A percentile compares a stretch with the other conserved stretches of the same genome.
These are phyloP conservation scores for Rozella allomycis DNA, from an alignment of 371 early-diverging fungal species.

Conservation along the genomic window DNA sequence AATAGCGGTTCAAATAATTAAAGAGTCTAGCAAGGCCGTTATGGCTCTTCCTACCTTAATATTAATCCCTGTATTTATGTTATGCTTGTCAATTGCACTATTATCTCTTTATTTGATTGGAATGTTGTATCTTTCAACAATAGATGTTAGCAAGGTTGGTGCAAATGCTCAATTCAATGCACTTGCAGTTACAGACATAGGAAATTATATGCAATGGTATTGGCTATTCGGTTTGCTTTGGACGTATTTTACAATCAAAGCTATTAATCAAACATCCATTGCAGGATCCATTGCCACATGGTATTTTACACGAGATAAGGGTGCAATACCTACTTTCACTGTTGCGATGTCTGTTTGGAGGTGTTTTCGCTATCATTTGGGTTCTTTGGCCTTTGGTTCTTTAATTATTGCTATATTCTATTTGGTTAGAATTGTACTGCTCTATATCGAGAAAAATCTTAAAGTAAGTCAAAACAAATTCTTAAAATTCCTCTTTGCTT, in stretches of 20 bases:
- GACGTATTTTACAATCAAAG: slow-evolving; percentile 2
- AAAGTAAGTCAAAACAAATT: slow-evolving; percentile 5
- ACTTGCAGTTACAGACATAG: neutral
- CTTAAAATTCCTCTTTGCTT: slow-evolving; percentile 11
- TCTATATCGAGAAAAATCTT: slow-evolving; percentile 5
- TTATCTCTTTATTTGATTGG: slow-evolving; percentile 2
- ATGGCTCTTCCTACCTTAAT: slow-evolving; percentile 5
- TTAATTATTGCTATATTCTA: slow-evolving; percentile 22
- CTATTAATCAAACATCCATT: slow-evolving; percentile 1
- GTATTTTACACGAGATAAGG: slow-evolving; percentile 4
- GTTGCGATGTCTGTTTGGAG: neutral
- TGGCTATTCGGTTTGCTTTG: slow-evolving; percentile 5
- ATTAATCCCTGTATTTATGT: slow-evolving; percentile 4
- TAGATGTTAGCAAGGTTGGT: slow-evolving; percentile 1
- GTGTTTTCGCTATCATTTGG: slow-evolving; percentile 20
- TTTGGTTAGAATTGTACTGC: slow-evolving; percentile 11
- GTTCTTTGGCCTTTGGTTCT: slow-evolving; percentile 24
- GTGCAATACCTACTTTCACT: neutral
- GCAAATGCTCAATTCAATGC: slow-evolving; percentile 1
- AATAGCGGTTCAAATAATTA: slow-evolving; percentile 17
- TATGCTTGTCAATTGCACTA: neutral
- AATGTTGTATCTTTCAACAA: neutral
- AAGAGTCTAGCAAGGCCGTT: slow-evolving; percentile 6
- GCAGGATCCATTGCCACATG: slow-evolving; percentile 2
- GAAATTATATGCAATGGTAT: slow-evolving; percentile 2